Evolutionary conservation across 2,329 filamentous ascomycete species (phyloP), one percentile per base, ranked within the genome.

Genomic region (Fusarium anguioides): DNA sequence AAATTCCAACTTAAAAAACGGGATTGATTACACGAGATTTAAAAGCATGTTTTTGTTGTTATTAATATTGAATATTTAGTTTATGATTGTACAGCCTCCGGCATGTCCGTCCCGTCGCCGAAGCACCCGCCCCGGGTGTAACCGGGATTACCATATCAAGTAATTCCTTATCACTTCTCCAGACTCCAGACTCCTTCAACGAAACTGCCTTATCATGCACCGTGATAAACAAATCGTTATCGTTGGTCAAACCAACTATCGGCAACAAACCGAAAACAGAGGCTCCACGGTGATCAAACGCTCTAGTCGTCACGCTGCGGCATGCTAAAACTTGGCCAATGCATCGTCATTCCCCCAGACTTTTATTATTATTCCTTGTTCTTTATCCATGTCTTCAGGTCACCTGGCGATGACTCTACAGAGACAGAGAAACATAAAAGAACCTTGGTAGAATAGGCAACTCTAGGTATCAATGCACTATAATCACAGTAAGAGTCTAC

Each of bases 401-500:
- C 59, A 54, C 27, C 64, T 50, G 59, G 59, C 61, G 41, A 57
- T 33, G 31, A 62, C 66, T 69, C 62, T 52, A 61, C 35, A 36
- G 49, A 46, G 10, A 4, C 24, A 51, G 51, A 48, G 24, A 36
- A 52, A 46, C 27, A 4, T 24, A 51, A 57, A 48, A 27, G 64
- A 68, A 68, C 44, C 60, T 41, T 55, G 61, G 69, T 70, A 63
- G 54, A 61, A 49, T 42, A 66, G 62, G 64, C 56, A 63, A 24
- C 47, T 46, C 31, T 4, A 62, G 36, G 65, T 68, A 68, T 23
- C 39, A 36, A 8, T 27, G 7, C 15, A 36, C 27, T 29, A 9
- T 37, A 35, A 37, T 40, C 24, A n/a, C 17, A n/a, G 4, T 12
- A 5, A 15, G 7, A 6, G 18, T 6, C 3, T 52, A 60, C 55